Evolutionary conservation across 768 basidiomycete species (phyloP), one percentile per base, ranked within the genome.

Genomic region (Lentinus brumalis): DNA sequence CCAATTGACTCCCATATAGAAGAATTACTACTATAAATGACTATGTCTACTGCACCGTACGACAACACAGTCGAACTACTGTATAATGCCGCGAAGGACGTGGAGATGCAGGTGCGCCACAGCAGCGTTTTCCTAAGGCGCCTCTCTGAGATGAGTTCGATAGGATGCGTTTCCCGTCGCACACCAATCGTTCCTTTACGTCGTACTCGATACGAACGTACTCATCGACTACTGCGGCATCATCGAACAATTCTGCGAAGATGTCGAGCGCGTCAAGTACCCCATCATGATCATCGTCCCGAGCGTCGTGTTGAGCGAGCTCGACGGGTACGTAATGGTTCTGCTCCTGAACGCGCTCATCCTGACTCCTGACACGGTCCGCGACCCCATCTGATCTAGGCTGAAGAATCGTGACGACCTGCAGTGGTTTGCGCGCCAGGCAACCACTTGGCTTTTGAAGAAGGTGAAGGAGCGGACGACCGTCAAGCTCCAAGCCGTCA

Each of bases 121-220:
- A 5, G 47, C 35, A 7, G 7, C 16, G 7, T 35, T 29, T 29
- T 2, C n/a, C 26, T 31, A 7, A 26, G 12, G 21, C 21, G 29
- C 9, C 46, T 49, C 9, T 26, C 29, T 29, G 7, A 9, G 9
- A 49, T 15, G 10, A 49, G 21, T 26, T 26, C 21, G 21, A 26
- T 42, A 70, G 64, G 69, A 69, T 49, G 66, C 60, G 11, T 59
- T 59, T 38, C 53, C 57, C 4, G 49, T 40, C 7, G 40, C 53
- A 11, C 29, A 46, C 6, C 44, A 66, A 59, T 69, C 75, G 10
- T 40, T n/a, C 39, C 74, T 76, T 16, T 83, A 81, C 65, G 67
- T 93, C 53, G 82, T 94, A 15, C 70, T 92, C 35, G 92, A 94
- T 69, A 94, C 92, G 31, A 94, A 94, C 66, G 83, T 93, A 62